Evolutionary conservation across 495 filamentous ascomycete genomes (phyloP), one percentile per base, ranked within the genome.

Genomic region (Aspergillus ostianus): DNA sequence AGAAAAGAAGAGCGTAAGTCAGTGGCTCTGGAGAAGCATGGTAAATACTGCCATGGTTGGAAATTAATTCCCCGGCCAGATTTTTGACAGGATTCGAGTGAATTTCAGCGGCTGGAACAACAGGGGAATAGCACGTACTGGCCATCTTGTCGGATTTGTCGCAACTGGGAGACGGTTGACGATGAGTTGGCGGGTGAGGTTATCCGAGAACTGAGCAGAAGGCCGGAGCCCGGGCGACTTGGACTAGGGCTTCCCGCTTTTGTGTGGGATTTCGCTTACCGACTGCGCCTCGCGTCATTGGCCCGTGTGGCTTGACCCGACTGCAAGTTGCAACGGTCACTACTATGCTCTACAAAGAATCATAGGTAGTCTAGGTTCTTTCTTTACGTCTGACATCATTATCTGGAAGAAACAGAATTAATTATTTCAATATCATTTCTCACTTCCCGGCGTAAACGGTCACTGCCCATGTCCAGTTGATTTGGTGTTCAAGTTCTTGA

Each of bases 111-210:
- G 29, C n/a, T 17, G 20, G 51, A 27, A 54, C 45, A 26, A 48
- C 27, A 20, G n/a, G 54, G 61, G 55, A 51, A 0, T 26, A 57
- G 48, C 21, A 80, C 77, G 64, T 78, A 80, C 77, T 80, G 72
- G 77, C 77, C 77, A 80, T 80, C 76, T 80, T 80, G 75, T 70
- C 75, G 76, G 72, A 67, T 73, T 73, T 74, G 75, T 78, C 77
- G 73, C 67, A 68, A 70, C 68, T 68, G 62, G 67, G 63, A 64
- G 56, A 61, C 57, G 66, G 64, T 69, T 71, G 71, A 68, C 69
- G 67, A 55, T 56, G 61, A 66, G 61, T 66, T 65, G 63, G 64
- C 63, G 66, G 60, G 60, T 68, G 68, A 64, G 57, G 65, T 61
- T 67, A 67, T 64, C 62, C 64, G 60, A 51, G 59, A 61, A 66